Conservation (phyloP, 345 rosid genomes). For the Salix viminalis region DNA sequence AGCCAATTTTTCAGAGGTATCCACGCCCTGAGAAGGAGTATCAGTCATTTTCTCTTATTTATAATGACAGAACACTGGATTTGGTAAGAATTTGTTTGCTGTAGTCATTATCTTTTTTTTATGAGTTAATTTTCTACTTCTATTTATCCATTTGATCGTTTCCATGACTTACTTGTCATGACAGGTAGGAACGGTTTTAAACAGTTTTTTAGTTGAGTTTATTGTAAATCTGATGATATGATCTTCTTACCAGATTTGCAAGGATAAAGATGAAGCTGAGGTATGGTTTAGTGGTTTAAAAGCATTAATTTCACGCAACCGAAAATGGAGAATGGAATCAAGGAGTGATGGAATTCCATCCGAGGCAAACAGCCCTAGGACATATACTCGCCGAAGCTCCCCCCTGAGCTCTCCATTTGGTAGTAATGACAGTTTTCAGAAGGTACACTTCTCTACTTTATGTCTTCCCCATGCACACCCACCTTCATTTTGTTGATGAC, state of each 20-base stretch:
- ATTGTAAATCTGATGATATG: constrained; percentile 6
- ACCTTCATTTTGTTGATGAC: neutral
- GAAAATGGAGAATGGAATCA: constrained; percentile 64
- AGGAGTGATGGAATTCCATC: constrained; percentile 73
- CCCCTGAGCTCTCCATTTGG: constrained; percentile 81
- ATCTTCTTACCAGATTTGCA: constrained; percentile 52
- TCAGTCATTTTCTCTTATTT: constrained; percentile 95
- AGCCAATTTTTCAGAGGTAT: constrained; percentile 96
- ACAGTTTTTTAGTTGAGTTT: constrained; percentile 1
- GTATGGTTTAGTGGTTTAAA: constrained; percentile 80
- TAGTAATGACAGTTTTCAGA: constrained; percentile 81
- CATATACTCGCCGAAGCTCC: constrained; percentile 86
- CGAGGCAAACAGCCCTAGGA: constrained; percentile 82
- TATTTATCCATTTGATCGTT: constrained; percentile 9
- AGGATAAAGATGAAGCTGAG: constrained; percentile 84
- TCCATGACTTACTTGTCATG: constrained; percentile 4
- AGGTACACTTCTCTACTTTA: constrained; percentile 43
- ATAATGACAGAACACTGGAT: constrained; percentile 90
- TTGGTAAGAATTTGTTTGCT: constrained; percentile 49
- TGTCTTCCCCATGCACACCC: constrained; percentile 10
- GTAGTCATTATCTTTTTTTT: constrained; percentile 5
- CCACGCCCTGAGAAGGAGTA: constrained; percentile 99
- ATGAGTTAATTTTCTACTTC: neutral
- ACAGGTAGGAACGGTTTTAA: neutral
- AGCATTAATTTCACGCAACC: constrained; percentile 60